Evolutionary conservation across 2,329 filamentous ascomycete species (phyloP).

Genomic region (Thelonectria discophora): DNA sequence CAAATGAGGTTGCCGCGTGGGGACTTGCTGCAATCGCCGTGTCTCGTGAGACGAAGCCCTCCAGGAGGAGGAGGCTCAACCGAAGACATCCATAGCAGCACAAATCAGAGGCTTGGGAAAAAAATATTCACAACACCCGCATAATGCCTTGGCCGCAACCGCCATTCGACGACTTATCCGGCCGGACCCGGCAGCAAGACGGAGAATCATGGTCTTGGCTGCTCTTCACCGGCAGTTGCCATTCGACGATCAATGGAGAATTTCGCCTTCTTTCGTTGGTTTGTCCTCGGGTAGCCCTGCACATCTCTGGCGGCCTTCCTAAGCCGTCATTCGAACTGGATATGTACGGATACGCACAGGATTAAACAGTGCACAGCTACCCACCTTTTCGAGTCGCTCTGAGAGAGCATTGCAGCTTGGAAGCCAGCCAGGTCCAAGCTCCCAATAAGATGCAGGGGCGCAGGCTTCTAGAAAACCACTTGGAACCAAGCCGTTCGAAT

Average conservation of each 20-base stretch:
- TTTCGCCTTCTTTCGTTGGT: slow-evolving; percentile 1
- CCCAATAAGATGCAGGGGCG: slow-evolving; percentile 40
- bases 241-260: slow-evolving; percentile 10
- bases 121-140: slow-evolving; percentile 13
- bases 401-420: slow-evolving; percentile 20
- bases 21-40: background rate
- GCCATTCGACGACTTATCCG: slow-evolving; percentile 15
- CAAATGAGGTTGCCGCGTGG: slow-evolving; percentile 12
- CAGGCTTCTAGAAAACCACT: slow-evolving; percentile 43
- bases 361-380: slow-evolving; percentile 11
- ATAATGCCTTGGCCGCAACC: slow-evolving; percentile 8
- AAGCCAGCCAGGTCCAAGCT: slow-evolving; percentile 41
- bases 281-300: slow-evolving; percentile 13
- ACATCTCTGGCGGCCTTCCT: slow-evolving; percentile 1
- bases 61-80: slow-evolving; percentile 1
- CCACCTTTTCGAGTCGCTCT: background rate
- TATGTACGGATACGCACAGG: background rate
- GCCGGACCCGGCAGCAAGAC: slow-evolving; percentile 15
- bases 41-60: background rate
- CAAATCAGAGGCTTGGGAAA: slow-evolving; percentile 21
- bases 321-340: slow-evolving; percentile 16
- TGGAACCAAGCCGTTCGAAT: slow-evolving; percentile 39
- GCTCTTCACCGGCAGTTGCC: slow-evolving; percentile 16
- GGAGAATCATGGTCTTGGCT: background rate
- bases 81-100: background rate